Percentiles rank a stretch among this genome's conserved stretches.
These are phyloP conservation scores for Microsporum canis DNA, from an alignment of 2,329 filamentous ascomycete species.

Conservation along the genomic window DNA sequence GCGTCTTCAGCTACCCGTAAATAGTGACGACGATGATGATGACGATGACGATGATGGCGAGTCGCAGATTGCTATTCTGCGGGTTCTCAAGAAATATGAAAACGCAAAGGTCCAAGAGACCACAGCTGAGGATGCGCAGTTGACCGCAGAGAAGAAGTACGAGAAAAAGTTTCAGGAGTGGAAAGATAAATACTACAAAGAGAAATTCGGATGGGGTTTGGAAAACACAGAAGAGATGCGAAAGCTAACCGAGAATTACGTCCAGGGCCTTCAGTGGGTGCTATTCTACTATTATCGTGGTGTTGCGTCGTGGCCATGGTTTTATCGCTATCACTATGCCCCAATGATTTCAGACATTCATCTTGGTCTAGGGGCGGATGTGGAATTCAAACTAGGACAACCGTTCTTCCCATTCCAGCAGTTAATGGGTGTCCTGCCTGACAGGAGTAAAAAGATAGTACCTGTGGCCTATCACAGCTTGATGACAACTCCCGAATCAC, in stretches of 20 bases:
- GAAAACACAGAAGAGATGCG: slow-evolving; percentile 70
- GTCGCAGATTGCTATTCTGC: slow-evolving; percentile 66
- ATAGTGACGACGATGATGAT: slow-evolving; percentile 47
- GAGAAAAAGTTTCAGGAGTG: slow-evolving; percentile 79
- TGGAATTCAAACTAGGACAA: slow-evolving; percentile 87
- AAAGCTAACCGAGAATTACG: slow-evolving; percentile 85
- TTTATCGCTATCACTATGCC: slow-evolving; percentile 91
- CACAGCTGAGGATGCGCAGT: slow-evolving; percentile 65
- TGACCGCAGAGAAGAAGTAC: slow-evolving; percentile 71
- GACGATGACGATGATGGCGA: slow-evolving; percentile 73
- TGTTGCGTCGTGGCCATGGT: slow-evolving; percentile 98
- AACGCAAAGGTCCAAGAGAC: slow-evolving; percentile 76
- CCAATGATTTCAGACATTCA: slow-evolving; percentile 94
- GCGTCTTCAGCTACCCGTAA: slow-evolving; percentile 48
- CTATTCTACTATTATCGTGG: slow-evolving; percentile 96
- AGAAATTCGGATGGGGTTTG: slow-evolving; percentile 81
- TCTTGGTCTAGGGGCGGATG: slow-evolving; percentile 72
- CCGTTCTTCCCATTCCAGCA: slow-evolving; percentile 94
- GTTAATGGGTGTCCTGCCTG: slow-evolving; percentile 93
- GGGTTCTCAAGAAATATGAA: slow-evolving; percentile 83
- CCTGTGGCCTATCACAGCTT: slow-evolving; percentile 75
- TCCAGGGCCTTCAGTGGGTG: slow-evolving; percentile 96
- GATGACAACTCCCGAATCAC: slow-evolving; percentile 82
- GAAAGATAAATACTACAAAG: slow-evolving; percentile 88
- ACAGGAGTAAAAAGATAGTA: slow-evolving; percentile 94